phyloP scores from a whole-genome alignment of 192 early-diverging fungal species.

The Coemansia sp. region DNA sequence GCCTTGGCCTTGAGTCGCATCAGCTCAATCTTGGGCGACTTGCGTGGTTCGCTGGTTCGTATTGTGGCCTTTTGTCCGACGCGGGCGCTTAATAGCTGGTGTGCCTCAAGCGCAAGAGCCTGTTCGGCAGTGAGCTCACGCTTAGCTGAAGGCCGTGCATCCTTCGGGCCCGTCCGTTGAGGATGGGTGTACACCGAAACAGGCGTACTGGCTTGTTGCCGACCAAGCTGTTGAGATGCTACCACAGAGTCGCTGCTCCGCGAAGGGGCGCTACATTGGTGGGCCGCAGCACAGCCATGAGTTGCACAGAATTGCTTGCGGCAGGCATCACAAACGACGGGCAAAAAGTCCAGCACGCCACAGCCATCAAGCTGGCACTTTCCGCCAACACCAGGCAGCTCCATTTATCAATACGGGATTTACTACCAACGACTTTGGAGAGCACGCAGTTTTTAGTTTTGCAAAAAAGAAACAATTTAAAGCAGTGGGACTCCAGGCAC shows the following conservation, averaged over 20 bases:
- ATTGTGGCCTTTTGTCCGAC: not conserved
- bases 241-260: not conserved
- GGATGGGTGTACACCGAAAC: constrained; percentile 31
- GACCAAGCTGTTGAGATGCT: not conserved
- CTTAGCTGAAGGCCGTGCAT: constrained; percentile 9
- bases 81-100: constrained; percentile 3
- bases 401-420: constrained; percentile 16
- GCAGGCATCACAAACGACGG: constrained; percentile 22
- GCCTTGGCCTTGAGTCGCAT: constrained; percentile 49
- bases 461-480: too few relatives aligned
- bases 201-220: constrained; percentile 6
- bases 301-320: constrained; percentile 24
- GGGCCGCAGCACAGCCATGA: constrained; percentile 19
- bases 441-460: not conserved
- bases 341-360: constrained; percentile 35
- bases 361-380: constrained; percentile 31
- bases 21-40: constrained; percentile 42
- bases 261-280: constrained; percentile 15
- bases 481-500: not conserved
- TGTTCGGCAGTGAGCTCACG: constrained; percentile 30
- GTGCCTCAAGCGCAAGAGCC: constrained; percentile 11
- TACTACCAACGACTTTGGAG: not conserved
- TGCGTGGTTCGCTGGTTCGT: not conserved
- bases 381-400: constrained; percentile 37
- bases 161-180: constrained; percentile 14